A percentile compares a stretch with the other conserved stretches of the same genome.
Evolutionary conservation across 345 rosid genomes (phyloP).

Genomic region (Eutrema heterophyllum): DNA sequence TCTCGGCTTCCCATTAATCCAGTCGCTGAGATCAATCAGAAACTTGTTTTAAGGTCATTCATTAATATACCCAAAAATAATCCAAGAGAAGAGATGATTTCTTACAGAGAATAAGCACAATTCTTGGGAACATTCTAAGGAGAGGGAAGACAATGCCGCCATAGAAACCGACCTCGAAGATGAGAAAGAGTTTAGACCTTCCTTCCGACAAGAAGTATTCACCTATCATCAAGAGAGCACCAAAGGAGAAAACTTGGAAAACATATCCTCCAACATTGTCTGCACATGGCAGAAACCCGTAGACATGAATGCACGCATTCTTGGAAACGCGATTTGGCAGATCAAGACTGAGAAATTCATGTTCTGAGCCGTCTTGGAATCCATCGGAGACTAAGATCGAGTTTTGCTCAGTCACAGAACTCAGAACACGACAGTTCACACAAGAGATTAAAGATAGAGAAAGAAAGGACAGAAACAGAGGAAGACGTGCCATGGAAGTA

Average conservation of each 20-base stretch:
- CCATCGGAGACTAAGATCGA: neutral
- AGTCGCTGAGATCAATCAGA: slow-evolving; percentile 26
- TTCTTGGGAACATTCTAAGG: slow-evolving; percentile 27
- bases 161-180: slow-evolving; percentile 29
- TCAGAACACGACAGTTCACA: slow-evolving; percentile 20
- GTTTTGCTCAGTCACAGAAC: slow-evolving; percentile 3
- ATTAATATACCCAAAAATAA: no score
- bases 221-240: slow-evolving; percentile 18
- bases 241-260: slow-evolving; percentile 30
- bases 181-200: slow-evolving; percentile 27
- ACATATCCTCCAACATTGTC: slow-evolving; percentile 26
- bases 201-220: slow-evolving; percentile 31
- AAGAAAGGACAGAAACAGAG: slow-evolving; percentile 22
- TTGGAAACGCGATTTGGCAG: neutral
- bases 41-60: no score
- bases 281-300: slow-evolving; percentile 30
- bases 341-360: slow-evolving; percentile 1
- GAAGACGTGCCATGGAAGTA: slow-evolving; percentile 24
- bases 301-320: slow-evolving; percentile 21
- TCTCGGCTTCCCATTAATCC: slow-evolving; percentile 22
- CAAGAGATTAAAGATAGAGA: neutral
- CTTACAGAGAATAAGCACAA: slow-evolving; percentile 26
- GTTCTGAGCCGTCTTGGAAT: neutral
- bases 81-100: neutral
- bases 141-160: slow-evolving; percentile 31